Evolutionary conservation across 805 yeast genomes (phyloP), one percentile per base, ranked within the genome.

Genomic region (Candida sphagnicola): DNA sequence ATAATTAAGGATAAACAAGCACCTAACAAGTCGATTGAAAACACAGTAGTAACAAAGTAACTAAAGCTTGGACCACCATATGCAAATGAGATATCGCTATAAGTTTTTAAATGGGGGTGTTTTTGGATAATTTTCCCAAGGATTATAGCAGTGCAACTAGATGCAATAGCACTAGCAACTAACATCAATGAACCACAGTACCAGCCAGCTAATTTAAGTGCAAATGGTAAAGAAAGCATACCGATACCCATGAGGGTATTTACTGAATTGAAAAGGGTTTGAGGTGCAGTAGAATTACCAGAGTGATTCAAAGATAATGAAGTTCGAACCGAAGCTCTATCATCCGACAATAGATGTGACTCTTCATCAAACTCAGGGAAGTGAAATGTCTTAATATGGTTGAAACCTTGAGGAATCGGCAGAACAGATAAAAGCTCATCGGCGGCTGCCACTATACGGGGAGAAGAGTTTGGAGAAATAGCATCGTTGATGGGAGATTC

Each of bases 211-310:
- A 79, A 69, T 46, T 68, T 72, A 39, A 85, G 59, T 1, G 85
- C 95, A 44, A 80, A 65, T 0, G 95, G 90, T 35, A 85, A 64
- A 0, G 93, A 81, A 31, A 85, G 66, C 35, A 85, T 67, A 1
- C 91, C 93, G 28, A 85, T 75, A 0, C 95, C 95, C 46, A 85
- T 78, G 19, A 85, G 61, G 0, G 84, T 84, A 54, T 85, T 85
- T 35, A 85, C 74, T 11, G 83, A 73, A 53, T 81, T 81, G 63
- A 82, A 78, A 13, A 79, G 62, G 0, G 88, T 81, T 52, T 82
- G 87, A 1, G 83, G 78, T 0, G 78, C 79, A 0, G 93, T 85
- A 5, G 82, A 76, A 46, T 43, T 44, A 3, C 58, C 59, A 8
- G 41, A 8, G 10, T 48, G 6, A 43, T 45, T 8, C 12, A 47